phyloP scores from a whole-genome alignment of 805 yeast genomes.

The Pichia manshurica region DNA sequence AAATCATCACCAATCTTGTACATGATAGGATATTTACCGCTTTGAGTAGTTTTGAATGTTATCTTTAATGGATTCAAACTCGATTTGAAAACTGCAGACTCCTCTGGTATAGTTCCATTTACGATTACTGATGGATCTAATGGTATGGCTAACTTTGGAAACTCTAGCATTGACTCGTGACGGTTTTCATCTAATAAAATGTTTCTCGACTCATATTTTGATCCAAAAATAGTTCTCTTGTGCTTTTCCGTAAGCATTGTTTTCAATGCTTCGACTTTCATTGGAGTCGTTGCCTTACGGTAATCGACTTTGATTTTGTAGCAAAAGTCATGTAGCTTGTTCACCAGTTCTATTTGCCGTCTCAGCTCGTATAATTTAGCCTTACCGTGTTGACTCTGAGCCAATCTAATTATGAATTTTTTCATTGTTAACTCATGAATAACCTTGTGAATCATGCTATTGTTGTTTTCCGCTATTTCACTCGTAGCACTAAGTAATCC shows the following conservation, averaged over 20 bases:
- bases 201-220: constrained; percentile 11
- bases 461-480: neutral
- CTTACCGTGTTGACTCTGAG: constrained; percentile 22
- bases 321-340: constrained; percentile 59
- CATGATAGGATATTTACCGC: constrained; percentile 67
- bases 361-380: constrained; percentile 27
- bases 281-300: constrained; percentile 70
- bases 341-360: constrained; percentile 63
- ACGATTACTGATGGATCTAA: constrained; percentile 74
- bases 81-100: constrained; percentile 84
- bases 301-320: constrained; percentile 48
- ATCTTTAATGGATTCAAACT: constrained; percentile 85
- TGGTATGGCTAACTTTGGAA: constrained; percentile 63
- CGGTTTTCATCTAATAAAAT: constrained; percentile 11
- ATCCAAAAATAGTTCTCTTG: constrained; percentile 29
- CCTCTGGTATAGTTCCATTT: constrained; percentile 71
- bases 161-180: constrained; percentile 30
- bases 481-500: too few relatives aligned
- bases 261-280: constrained; percentile 64
- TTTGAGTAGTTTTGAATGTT: constrained; percentile 48
- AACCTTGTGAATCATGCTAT: neutral
- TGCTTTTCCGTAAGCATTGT: constrained; percentile 49
- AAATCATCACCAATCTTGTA: constrained; percentile 95
- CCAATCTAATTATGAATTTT: constrained; percentile 25
- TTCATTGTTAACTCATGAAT: constrained; percentile 27